Evolutionary conservation across 495 filamentous ascomycete genomes (phyloP).

Genomic region (Clohesyomyces aquaticus): DNA sequence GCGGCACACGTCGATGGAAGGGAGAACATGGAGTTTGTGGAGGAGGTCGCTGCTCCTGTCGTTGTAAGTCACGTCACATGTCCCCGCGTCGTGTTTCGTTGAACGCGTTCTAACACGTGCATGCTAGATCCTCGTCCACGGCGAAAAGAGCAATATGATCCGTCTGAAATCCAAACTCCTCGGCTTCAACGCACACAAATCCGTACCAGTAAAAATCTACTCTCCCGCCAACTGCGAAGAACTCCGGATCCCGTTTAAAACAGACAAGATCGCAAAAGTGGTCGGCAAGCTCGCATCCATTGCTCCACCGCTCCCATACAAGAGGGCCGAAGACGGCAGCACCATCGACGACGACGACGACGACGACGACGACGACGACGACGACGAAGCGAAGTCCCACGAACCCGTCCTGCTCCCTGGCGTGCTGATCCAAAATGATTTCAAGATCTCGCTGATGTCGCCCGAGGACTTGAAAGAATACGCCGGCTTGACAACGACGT

Average conservation of each 20-base stretch:
- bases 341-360: constrained; percentile 8
- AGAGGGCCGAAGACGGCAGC: too few relatives aligned
- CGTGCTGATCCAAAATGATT: constrained; percentile 94
- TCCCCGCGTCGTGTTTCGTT: neutral
- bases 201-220: constrained; percentile 82
- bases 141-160: constrained; percentile 98
- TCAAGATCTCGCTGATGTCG: constrained; percentile 94
- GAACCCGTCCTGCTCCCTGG: constrained; percentile 71
- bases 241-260: constrained; percentile 89
- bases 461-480: constrained; percentile 95
- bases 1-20: constrained; percentile 96
- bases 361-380: constrained; percentile 35
- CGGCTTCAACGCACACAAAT: constrained; percentile 82
- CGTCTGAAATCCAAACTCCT: constrained; percentile 90
- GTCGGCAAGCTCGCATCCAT: constrained; percentile 90
- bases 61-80: constrained; percentile 74
- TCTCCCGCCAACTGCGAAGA: constrained; percentile 94
- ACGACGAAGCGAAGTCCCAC: constrained; percentile 50
- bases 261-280: constrained; percentile 95
- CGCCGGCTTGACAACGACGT: constrained; percentile 90
- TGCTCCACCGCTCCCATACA: constrained; percentile 58
- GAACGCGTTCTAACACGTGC: constrained; percentile 3
- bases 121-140: constrained; percentile 85
- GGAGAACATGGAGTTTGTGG: constrained; percentile 93
- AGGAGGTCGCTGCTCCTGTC: constrained; percentile 85